Conservation (phyloP, 2,329 filamentous ascomycete genomes). For the Seiridium cupressi region DNA sequence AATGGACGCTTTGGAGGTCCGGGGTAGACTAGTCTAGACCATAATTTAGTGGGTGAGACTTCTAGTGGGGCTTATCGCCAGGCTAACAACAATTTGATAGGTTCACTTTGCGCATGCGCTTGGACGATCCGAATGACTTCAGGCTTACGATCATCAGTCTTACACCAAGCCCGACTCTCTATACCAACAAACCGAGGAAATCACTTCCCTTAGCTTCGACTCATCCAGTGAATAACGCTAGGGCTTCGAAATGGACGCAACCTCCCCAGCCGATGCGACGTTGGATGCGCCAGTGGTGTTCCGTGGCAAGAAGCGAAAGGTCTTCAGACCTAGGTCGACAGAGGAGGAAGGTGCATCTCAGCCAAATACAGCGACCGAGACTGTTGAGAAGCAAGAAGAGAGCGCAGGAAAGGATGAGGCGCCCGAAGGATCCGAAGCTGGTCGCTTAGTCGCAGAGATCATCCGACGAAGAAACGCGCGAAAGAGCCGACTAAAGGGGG, state of each 20-base stretch:
- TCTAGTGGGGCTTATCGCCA: too few relatives aligned
- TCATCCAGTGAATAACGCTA: neutral
- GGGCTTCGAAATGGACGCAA: neutral
- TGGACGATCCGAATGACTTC: too few relatives aligned
- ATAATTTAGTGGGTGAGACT: too few relatives aligned
- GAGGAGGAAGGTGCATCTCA: slow-evolving; percentile 23
- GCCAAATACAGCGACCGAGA: slow-evolving; percentile 4
- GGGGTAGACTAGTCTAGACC: too few relatives aligned
- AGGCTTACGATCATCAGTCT: too few relatives aligned
- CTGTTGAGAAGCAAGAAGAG: slow-evolving; percentile 8
- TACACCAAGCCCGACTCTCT: too few relatives aligned
- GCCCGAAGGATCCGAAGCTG: slow-evolving; percentile 27
- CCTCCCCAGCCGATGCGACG: neutral
- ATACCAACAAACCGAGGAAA: too few relatives aligned
- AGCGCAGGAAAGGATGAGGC: slow-evolving; percentile 2
- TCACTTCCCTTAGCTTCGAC: too few relatives aligned
- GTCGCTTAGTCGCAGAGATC: slow-evolving; percentile 47
- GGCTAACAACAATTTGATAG: too few relatives aligned
- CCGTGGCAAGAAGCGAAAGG: slow-evolving; percentile 60
- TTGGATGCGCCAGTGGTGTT: slow-evolving; percentile 44
- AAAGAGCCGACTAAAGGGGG: slow-evolving; percentile 49
- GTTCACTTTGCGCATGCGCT: too few relatives aligned
- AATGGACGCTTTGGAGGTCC: too few relatives aligned
- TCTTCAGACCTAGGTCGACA: slow-evolving; percentile 50
- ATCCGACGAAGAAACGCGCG: slow-evolving; percentile 52